A percentile compares a stretch with the other conserved stretches of the same genome.
These are phyloP conservation scores for Macrolepiota fuliginosa DNA, from an alignment of 768 basidiomycete species.

Conservation along the genomic window DNA sequence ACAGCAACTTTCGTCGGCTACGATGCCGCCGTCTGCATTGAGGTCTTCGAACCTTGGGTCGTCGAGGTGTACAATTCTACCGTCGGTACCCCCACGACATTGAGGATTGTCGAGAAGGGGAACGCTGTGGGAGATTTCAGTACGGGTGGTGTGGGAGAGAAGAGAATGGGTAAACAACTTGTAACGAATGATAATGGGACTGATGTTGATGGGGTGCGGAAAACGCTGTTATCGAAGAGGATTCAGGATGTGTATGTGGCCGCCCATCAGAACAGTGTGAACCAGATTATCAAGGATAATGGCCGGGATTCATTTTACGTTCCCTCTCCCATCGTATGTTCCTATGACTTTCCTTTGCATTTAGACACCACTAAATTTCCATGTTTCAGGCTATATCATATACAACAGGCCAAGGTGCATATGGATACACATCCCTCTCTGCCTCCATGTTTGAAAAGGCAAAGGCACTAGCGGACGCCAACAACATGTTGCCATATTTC, in stretches of 20 bases:
- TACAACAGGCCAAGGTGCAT: constrained; percentile 32
- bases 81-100: constrained; percentile 26
- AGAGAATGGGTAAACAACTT: constrained; percentile 16
- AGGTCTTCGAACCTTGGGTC: constrained; percentile 40
- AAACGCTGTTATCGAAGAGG: constrained; percentile 27
- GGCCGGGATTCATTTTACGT: constrained; percentile 36
- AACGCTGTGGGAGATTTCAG: constrained; percentile 23
- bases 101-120: constrained; percentile 29
- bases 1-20: constrained; percentile 32
- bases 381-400: constrained; percentile 31
- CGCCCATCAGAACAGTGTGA: constrained; percentile 36
- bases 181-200: constrained; percentile 17
- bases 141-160: constrained; percentile 18
- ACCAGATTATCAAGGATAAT: constrained; percentile 38
- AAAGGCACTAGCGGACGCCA: constrained; percentile 36
- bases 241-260: constrained; percentile 25
- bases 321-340: constrained; percentile 37
- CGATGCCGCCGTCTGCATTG: constrained; percentile 37
- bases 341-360: not conserved
- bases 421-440: constrained; percentile 37
- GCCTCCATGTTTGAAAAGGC: constrained; percentile 28
- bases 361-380: not conserved
- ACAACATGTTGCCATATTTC: constrained; percentile 40
- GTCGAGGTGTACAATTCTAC: constrained; percentile 35
- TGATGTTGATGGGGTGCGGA: constrained; percentile 5